Base-by-base conservation (phyloP, 257 asterid species). In the Rhazya stricta region DNA sequence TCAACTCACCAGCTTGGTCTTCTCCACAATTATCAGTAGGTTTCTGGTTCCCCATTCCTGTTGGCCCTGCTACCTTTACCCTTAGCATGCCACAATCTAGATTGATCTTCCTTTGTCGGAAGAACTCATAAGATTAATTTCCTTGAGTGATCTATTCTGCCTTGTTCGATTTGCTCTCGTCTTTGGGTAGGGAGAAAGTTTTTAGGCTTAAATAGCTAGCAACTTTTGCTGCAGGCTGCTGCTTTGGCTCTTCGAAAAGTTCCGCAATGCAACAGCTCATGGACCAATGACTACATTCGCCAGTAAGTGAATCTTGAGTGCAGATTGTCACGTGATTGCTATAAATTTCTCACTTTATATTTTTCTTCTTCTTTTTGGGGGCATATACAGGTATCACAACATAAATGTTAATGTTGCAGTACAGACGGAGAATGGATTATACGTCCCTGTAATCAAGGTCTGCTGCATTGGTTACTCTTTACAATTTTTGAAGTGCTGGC, bases 241-340 rank as follows among this genome's bases (percentile, higher is more conserved):
- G 99, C 99, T 81, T 85, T 95, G 90, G 99, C 99, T 81, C 97
- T 95, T 78, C 84, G 85, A 71, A 92, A 89, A 86, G 98, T 95
- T 79, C 99, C 99, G 62, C 97, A 90, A 65, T 91, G 97, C 77
- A 95, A 95, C 79, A 92, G 99, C 86, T 95, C 99, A 27, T 92
- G 99, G 99, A 95, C 96, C 76, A 88, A 91, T 72, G 96, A 89
- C 74, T 95, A 87, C 83, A 95, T 95, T 76, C 96, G 99, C 79
- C 99, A 95, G 99, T 95, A 85, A 88, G 98, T 83, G 62, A 77
- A 78, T 66, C 63, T 29, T 74, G 61, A 70, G 51, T 50, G 60
- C 69, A 30, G n/a, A 39, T 41, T 60, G 9, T 57, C 36, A 51
- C 34, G 60, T 36, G 42, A 46, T 65, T 71, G 32, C 58, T 42